Percentiles rank a stretch among this genome's conserved stretches.
These are phyloP conservation scores for Aspergillus sp. DNA, from an alignment of 2,329 filamentous ascomycete genomes.

Conservation along the genomic window DNA sequence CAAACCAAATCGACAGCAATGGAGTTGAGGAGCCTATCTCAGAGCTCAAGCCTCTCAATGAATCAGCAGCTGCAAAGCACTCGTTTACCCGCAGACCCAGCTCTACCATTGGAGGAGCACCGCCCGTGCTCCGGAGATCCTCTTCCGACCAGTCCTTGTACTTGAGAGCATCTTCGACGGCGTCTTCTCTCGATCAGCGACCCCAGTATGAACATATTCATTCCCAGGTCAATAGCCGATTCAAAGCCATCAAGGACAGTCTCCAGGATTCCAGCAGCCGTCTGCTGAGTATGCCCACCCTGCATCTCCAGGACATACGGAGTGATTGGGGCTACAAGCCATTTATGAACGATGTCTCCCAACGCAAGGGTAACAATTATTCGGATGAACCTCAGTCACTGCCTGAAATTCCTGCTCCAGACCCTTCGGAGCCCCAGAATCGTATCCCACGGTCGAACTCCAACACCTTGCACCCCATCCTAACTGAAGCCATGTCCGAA, in stretches of 20 bases:
- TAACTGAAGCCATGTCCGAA: constrained; percentile 58
- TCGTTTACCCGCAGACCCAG: constrained; percentile 28
- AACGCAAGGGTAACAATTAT: constrained; percentile 11
- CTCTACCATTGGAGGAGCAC: constrained; percentile 15
- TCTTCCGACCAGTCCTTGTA: constrained; percentile 73
- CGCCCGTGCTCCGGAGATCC: constrained; percentile 49
- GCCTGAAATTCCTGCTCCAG: constrained; percentile 5
- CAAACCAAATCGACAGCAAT: constrained; percentile 4
- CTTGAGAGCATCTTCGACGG: constrained; percentile 68
- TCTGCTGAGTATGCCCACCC: constrained; percentile 45
- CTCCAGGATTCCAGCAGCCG: constrained; percentile 76
- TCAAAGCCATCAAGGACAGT: constrained; percentile 87
- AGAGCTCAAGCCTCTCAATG: constrained; percentile 25
- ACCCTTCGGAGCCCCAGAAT: constrained; percentile 5
- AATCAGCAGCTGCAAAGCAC: constrained; percentile 24
- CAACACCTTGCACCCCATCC: constrained; percentile 39
- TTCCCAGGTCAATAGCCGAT: constrained; percentile 79
- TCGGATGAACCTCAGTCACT: constrained; percentile 1
- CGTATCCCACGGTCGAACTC: constrained; percentile 18
- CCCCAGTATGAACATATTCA: constrained; percentile 73
- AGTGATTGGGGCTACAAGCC: constrained; percentile 31
- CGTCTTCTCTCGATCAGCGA: constrained; percentile 81
- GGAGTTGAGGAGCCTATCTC: constrained; percentile 28
- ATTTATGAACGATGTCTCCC: constrained; percentile 24
- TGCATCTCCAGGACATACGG: constrained; percentile 36